Base-by-base conservation (phyloP, 345 rosid species). In the Cardamine chenopodiifolia region DNA sequence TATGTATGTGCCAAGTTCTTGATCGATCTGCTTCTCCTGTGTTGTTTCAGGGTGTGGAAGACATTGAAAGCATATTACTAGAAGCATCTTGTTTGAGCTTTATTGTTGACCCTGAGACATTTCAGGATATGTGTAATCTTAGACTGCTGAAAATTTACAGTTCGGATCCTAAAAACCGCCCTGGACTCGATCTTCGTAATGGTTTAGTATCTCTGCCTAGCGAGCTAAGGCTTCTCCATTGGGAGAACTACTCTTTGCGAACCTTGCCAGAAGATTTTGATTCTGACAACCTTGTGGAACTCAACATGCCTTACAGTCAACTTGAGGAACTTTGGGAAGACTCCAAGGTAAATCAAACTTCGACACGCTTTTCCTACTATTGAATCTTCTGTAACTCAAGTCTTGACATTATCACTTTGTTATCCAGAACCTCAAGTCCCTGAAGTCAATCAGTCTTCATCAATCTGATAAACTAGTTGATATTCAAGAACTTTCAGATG, bases 271-370 rank as follows among this genome's bases (percentile, higher is more conserved):
- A 54, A 35, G 29, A 25, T 4, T 69, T 68, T 25, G 23, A 17
- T 62, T 48, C 34, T 0, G 20, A 49, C 1, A 71, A 47, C 19
- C 80, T 82, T 48, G 72, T 72, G 9, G 71, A 29, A 39, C 75
- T 76, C 29, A 6, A 47, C 29, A 20, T 76, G 50, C 31, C 44
- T 15, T 9, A 14, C 11, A 68, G 83, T 15, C 7, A n/a, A 7
- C 32, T 80, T 45, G 2, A 67, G 22, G 20, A 29, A 35, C 75
- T 76, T 20, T 72, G 80, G 83, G 18, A 35, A 15, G 71, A 28
- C 20, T 6, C 18, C 0, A 50, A 5, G 42, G 81, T 81, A 70
- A 32, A 70, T 42, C 25, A 68, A 66, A 68, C 19, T 50, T 26
- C 10, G 1, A 54, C 28, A 54, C 17, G 11, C 7, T 44, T 47